Percentiles rank a stretch among this genome's conserved stretches.
Conservation (phyloP, 495 filamentous ascomycete genomes). For the Bacidia gigantensis region DNA sequence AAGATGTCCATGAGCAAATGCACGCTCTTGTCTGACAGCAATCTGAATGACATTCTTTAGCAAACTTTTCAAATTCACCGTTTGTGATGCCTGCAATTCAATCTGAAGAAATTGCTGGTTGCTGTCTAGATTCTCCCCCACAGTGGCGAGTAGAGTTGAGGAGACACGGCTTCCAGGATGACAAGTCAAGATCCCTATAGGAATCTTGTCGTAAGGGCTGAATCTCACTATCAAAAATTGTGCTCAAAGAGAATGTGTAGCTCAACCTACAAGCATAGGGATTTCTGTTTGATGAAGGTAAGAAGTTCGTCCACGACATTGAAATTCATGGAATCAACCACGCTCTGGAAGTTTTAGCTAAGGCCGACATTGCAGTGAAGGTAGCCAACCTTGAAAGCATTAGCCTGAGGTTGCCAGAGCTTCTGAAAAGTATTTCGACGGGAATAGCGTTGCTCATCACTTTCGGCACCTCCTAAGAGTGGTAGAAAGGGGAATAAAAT, state of each 20-base stretch:
- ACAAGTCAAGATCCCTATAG: conserved; percentile 67
- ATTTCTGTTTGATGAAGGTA: conserved; percentile 45
- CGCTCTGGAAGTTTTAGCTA: neutral
- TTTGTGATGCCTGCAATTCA: conserved; percentile 63
- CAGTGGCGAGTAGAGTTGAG: conserved; percentile 54
- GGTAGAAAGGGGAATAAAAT: conserved; percentile 36
- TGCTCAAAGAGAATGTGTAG: neutral
- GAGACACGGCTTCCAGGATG: conserved; percentile 81
- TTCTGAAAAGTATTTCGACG: conserved; percentile 50
- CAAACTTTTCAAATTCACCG: conserved; percentile 65
- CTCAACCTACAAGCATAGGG: neutral
- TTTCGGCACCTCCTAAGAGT: conserved; percentile 51
- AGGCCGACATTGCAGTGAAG: neutral
- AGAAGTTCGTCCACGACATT: conserved; percentile 41
- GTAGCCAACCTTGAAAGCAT: conserved; percentile 47
- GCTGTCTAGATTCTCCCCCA: conserved; percentile 34
- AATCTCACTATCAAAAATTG: too few species aligned
- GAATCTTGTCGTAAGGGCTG: conserved; percentile 43
- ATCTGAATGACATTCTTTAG: conserved; percentile 74
- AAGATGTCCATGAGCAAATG: neutral
- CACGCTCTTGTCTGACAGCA: conserved; percentile 39
- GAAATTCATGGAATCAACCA: conserved; percentile 36
- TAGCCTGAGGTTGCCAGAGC: conserved; percentile 54
- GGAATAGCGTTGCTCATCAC: conserved; percentile 31
- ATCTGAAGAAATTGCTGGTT: conserved; percentile 43